Conservation (phyloP, 106 monocot species). For the Dendrobium huoshanense region DNA sequence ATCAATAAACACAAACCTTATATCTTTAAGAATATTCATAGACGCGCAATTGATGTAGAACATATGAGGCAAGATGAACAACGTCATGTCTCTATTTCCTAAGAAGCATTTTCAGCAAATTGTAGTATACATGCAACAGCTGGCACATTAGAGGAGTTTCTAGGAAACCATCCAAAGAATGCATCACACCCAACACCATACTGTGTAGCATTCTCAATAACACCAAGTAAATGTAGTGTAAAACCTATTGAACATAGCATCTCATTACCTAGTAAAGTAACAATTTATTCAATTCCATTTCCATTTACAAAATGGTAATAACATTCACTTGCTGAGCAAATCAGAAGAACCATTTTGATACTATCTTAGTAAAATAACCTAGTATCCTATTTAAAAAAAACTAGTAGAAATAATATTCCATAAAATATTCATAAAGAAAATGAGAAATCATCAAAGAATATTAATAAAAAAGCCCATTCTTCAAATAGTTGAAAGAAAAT, state of each 20-base stretch:
- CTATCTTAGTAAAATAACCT: no score
- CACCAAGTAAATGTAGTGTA: conserved; percentile 44
- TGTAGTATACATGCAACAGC: conserved; percentile 53
- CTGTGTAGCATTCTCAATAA: conserved; percentile 69
- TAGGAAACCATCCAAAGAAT: conserved; percentile 85
- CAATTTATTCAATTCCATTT: conserved; percentile 70
- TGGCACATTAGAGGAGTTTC: conserved; percentile 47
- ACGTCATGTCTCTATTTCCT: conserved; percentile 71
- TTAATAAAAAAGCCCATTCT: no score
- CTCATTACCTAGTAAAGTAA: conserved; percentile 32
- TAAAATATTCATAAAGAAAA: no score
- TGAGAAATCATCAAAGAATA: no score
- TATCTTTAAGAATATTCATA: conserved; percentile 70
- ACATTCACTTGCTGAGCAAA: conserved; percentile 66
- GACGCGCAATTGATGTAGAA: conserved; percentile 63
- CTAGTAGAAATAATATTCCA: no score
- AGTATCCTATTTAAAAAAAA: no score
- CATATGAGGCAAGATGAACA: conserved; percentile 61
- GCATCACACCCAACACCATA: conserved; percentile 85
- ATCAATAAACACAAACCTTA: conserved; percentile 39
- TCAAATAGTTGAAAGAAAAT: no score
- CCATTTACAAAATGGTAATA: conserved; percentile 55
- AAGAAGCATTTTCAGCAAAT: conserved; percentile 59
- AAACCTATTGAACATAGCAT: conserved; percentile 35
- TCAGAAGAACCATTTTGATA: conserved; percentile 30